phyloP scores from a whole-genome alignment of 2,329 filamentous ascomycete species.

The Talaromyces verruculosus region DNA sequence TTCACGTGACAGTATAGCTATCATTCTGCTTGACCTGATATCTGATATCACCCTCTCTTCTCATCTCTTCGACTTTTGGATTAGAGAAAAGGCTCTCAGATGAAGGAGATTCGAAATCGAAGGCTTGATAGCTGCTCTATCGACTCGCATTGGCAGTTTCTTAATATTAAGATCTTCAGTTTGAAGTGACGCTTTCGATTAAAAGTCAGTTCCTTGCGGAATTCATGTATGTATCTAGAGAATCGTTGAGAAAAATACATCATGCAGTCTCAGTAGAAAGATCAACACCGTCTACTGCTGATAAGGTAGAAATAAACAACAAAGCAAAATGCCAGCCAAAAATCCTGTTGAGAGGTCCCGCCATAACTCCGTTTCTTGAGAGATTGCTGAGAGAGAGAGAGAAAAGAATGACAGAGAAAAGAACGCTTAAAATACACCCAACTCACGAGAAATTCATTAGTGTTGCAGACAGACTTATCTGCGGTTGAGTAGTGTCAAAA shows the following conservation, averaged over 20 bases:
- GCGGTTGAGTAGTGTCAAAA: slow-evolving; percentile 74
- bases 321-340: slow-evolving; percentile 17
- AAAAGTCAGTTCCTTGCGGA: slow-evolving; percentile 2
- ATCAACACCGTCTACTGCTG: not conserved
- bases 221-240: slow-evolving; percentile 6
- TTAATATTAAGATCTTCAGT: not conserved
- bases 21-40: not conserved
- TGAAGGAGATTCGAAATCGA: not conserved
- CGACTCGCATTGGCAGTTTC: not conserved
- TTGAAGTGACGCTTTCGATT: not conserved
- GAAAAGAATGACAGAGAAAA: not conserved
- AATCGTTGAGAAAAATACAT: slow-evolving; percentile 12
- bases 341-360: slow-evolving; percentile 45
- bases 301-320: not conserved
- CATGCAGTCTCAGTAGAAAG: slow-evolving; percentile 1
- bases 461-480: slow-evolving; percentile 32
- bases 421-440: slow-evolving; percentile 16
- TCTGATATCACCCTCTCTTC: not conserved
- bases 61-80: not conserved
- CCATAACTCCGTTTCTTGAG: slow-evolving; percentile 36
- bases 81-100: not conserved
- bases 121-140: not conserved
- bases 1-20: not conserved
- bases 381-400: not conserved
- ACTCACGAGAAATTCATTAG: not conserved